A percentile compares a stretch with the other conserved stretches of the same genome.
Evolutionary conservation across 1,284 basidiomycete genomes (phyloP).

Genomic region (Tetrapyrgos nigripes): DNA sequence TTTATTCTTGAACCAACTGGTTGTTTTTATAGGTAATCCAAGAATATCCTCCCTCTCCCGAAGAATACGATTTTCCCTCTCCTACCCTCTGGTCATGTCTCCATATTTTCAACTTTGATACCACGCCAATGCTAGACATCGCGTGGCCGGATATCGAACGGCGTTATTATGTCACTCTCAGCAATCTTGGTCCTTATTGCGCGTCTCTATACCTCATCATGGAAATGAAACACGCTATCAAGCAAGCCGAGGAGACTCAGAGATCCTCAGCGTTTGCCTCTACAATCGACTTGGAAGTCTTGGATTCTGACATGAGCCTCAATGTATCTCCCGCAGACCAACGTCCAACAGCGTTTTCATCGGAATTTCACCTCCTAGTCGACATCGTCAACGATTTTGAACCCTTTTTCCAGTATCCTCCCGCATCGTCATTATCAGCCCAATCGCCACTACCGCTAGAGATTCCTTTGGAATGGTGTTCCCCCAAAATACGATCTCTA

Average conservation of each 20-base stretch:
- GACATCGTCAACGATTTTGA: conserved; percentile 59
- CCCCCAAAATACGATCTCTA: conserved; percentile 73
- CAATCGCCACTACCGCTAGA: conserved; percentile 42
- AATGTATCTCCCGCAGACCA: not conserved
- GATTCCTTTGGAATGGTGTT: conserved; percentile 63
- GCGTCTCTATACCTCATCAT: conserved; percentile 63
- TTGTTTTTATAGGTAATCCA: conserved; percentile 56
- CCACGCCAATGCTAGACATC: conserved; percentile 48
- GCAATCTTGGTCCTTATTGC: conserved; percentile 50
- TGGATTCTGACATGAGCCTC: no score
- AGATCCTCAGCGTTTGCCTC: no score
- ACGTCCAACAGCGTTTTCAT: conserved; percentile 2
- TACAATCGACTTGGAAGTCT: no score
- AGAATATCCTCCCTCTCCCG: conserved; percentile 57
- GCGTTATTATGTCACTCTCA: conserved; percentile 63
- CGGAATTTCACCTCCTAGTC: conserved; percentile 43
- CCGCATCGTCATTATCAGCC: conserved; percentile 21
- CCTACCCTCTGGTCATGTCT: conserved; percentile 63
- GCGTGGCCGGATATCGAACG: conserved; percentile 61
- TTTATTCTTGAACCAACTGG: not conserved
- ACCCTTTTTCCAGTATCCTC: conserved; percentile 58
- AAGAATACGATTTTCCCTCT: conserved; percentile 58
- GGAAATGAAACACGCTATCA: conserved; percentile 59
- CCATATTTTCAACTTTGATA: conserved; percentile 47
- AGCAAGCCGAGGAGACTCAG: conserved; percentile 8